Percentiles rank a stretch among this genome's conserved stretches.
Conservation (phyloP, 208 protist species). For the Leishmania guyanensis region DNA sequence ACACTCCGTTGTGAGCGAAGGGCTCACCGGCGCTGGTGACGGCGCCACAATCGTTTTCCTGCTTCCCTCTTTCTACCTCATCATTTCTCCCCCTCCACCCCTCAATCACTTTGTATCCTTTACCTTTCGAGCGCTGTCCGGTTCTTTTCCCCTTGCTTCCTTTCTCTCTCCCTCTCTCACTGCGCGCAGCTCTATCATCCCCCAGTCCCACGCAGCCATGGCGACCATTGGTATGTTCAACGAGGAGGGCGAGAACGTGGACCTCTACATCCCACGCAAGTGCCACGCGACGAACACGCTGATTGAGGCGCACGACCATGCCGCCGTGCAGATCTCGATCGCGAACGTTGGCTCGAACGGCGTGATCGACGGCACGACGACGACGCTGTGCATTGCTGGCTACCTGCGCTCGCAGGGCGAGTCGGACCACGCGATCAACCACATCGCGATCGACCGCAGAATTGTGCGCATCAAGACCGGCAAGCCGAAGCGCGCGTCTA, state of each 20-base stretch:
- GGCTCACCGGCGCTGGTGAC: background rate
- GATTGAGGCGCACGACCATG: conserved; percentile 95
- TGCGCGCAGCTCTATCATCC: background rate
- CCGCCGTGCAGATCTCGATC: conserved; percentile 96
- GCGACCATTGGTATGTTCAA: conserved; percentile 91
- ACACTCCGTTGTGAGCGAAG: background rate
- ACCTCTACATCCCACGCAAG: conserved; percentile 97
- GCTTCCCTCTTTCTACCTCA: background rate
- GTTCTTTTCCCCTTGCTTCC: background rate
- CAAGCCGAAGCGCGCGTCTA: conserved; percentile 75
- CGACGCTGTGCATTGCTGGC: conserved; percentile 95
- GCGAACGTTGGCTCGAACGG: conserved; percentile 93
- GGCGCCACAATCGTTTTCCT: background rate
- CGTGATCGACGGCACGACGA: conserved; percentile 91
- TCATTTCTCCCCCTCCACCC: background rate
- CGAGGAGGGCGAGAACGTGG: conserved; percentile 92
- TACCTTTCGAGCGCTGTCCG: background rate
- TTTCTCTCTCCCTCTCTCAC: background rate
- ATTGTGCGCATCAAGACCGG: conserved; percentile 88
- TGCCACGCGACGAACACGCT: conserved; percentile 96
- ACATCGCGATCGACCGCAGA: conserved; percentile 85
- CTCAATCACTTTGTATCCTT: background rate
- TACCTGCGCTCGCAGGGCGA: conserved; percentile 94
- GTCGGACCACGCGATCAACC: conserved; percentile 95
- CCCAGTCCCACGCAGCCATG: conserved; percentile 45